A percentile compares a stretch with the other conserved stretches of the same genome.
Evolutionary conservation across 2,329 filamentous ascomycete species (phyloP).

Genomic region (Botrytis deweyae): DNA sequence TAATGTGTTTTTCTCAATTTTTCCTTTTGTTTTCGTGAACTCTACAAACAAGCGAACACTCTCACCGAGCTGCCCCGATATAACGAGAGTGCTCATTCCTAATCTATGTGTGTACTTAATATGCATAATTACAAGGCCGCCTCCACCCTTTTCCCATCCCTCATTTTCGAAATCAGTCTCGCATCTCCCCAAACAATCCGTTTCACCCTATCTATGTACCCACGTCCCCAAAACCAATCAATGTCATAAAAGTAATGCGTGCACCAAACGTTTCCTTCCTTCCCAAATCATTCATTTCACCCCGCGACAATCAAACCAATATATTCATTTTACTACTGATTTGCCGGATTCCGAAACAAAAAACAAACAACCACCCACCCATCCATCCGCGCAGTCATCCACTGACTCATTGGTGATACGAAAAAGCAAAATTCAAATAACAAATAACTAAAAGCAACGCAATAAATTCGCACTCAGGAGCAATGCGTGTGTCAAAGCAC

Average conservation of each 20-base stretch:
- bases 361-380: not conserved
- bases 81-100: not conserved
- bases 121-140: conserved; percentile 1
- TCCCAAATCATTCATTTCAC: not conserved
- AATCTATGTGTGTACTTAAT: not conserved
- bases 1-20: not conserved
- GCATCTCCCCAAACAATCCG: not conserved
- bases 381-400: not conserved
- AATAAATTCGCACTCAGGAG: not conserved
- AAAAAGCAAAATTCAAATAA: not conserved
- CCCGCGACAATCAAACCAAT: not conserved
- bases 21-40: not conserved
- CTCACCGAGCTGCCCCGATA: not conserved
- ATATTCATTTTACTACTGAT: conserved; percentile 5
- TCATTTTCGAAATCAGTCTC: not conserved
- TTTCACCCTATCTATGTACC: not conserved
- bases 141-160: not conserved
- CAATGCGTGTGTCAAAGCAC: not conserved
- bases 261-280: not conserved
- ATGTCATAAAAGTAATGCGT: not conserved
- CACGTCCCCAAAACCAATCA: not conserved
- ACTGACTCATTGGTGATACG: not conserved
- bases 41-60: not conserved
- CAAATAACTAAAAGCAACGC: not conserved
- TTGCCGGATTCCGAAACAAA: not conserved